Evolutionary conservation across 2,329 filamentous ascomycete species (phyloP), one percentile per base, ranked within the genome.

Genomic region (Pseudofabraea citricarpa): DNA sequence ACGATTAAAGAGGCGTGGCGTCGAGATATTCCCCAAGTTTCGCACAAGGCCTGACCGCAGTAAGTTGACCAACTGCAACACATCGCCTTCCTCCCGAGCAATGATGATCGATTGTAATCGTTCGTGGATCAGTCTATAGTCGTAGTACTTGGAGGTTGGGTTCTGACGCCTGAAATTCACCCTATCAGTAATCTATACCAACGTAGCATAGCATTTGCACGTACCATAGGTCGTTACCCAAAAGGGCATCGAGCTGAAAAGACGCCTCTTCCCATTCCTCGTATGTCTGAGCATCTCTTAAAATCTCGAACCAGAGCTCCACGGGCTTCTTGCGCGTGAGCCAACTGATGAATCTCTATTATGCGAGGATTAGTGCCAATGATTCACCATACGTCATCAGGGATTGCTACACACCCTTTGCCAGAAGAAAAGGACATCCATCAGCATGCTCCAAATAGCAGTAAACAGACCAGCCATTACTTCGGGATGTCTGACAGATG

Each of bases 231-330:
- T 94, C 87, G 53, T 90, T 79, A 32, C 83, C 83, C n/a, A 90
- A 73, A 15, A 87, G 71, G 56, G 85, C 83, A 63, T 95, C 90
- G n/a, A 95, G 75, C 56, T 87, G 79, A 50, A 86, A 77, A 2
- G 90, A 88, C n/a, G 85, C 82, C 52, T 83, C 82, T 60, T 91
- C 84, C 89, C 90, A 96, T 60, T 93, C 85, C 58, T 93, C 87
- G 59, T 85, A 95, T 20, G 76, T 74, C 51, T 79, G 72, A 15
- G 88, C 85, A 46, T 79, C 75, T 41, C 73, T 74, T 37, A 94
- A 70, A 19, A 74, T 69, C 48, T 85, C 74, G 33, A 85, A 72
- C 68, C 87, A 83, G 43, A 81, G 68, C 51, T 85, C 79, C 38
- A 77, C 73, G 2, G 77, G 75, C 39, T 76, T 83, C 62, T 78